Percentiles rank a stretch among this genome's conserved stretches.
These are phyloP conservation scores for Bonia amplexicaulis DNA, from an alignment of 176 grass and related monocot species.

Conservation along the genomic window DNA sequence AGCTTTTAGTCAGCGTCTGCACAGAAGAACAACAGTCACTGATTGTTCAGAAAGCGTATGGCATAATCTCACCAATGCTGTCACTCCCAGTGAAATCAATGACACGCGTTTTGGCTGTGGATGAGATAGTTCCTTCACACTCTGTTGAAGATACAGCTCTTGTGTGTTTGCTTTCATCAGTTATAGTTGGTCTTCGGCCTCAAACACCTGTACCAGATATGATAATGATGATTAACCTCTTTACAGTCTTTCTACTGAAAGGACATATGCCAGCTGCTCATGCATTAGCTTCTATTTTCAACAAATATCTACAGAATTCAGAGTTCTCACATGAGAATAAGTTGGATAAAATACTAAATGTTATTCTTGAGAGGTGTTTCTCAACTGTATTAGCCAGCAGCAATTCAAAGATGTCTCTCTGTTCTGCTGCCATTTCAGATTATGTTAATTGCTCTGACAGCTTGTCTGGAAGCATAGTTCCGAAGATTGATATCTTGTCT, in stretches of 20 bases:
- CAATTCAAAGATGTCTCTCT: constrained; percentile 15
- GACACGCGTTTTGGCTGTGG: constrained; percentile 21
- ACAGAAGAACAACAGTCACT: constrained; percentile 63
- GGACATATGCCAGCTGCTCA: constrained; percentile 76
- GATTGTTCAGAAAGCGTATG: constrained; percentile 75
- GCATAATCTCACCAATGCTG: constrained; percentile 37
- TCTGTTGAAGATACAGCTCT: constrained; percentile 54
- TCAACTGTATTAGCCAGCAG: constrained; percentile 35
- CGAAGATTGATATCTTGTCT: constrained; percentile 42
- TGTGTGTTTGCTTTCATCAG: constrained; percentile 68
- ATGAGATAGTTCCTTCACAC: constrained; percentile 42
- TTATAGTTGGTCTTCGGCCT: constrained; percentile 61
- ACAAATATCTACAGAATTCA: constrained; percentile 58
- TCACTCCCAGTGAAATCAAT: constrained; percentile 44
- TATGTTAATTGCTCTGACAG: not conserved
- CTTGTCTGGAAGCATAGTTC: constrained; percentile 25
- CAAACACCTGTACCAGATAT: constrained; percentile 66
- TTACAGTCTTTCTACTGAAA: constrained; percentile 56
- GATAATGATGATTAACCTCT: constrained; percentile 48
- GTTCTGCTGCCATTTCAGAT: constrained; percentile 18
- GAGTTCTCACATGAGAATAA: constrained; percentile 28
- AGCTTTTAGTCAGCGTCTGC: constrained; percentile 66
- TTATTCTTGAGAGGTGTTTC: constrained; percentile 55
- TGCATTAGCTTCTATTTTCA: constrained; percentile 83
- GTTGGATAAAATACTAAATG: constrained; percentile 64